These are phyloP conservation scores for Raddia guianensis DNA, from an alignment of 176 grass and related monocot species.

Conservation along the genomic window DNA sequence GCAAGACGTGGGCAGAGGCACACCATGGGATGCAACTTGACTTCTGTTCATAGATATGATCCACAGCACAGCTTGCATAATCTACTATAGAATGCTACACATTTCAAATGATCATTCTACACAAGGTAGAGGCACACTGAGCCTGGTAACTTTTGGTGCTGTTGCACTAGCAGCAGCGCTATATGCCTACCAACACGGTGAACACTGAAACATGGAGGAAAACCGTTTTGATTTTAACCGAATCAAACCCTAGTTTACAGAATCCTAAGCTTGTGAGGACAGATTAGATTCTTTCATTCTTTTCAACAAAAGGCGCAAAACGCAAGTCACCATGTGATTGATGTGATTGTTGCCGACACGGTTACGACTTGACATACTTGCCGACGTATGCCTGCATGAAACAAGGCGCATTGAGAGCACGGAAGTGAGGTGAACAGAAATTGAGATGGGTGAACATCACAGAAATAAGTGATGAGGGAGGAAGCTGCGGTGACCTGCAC, in stretches of 20 bases:
- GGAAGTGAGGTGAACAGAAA: neutral
- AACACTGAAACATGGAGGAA: conserved; percentile 3
- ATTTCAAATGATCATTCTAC: conserved; percentile 31
- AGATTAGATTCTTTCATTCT: neutral
- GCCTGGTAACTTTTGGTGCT: conserved; percentile 4
- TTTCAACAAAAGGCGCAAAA: neutral
- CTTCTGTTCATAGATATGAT: conserved; percentile 12
- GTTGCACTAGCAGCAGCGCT: neutral
- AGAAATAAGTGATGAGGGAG: neutral
- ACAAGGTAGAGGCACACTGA: conserved; percentile 32
- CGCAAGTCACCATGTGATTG: neutral
- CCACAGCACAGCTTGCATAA: conserved; percentile 15
- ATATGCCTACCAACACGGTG: conserved; percentile 23
- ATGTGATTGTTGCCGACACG: neutral
- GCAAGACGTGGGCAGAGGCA: neutral
- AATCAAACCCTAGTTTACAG: conserved; percentile 19
- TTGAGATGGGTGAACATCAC: neutral
- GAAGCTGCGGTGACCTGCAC: conserved; percentile 68
- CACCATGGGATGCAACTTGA: neutral
- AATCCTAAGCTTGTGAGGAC: conserved; percentile 5
- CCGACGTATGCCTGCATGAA: conserved; percentile 77
- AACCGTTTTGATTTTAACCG: neutral
- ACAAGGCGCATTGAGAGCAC: neutral
- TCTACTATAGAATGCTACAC: conserved; percentile 29
- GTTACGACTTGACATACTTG: conserved; percentile 68